Base-by-base conservation (phyloP, 1,284 basidiomycete species). In the Calocybe gambosa region DNA sequence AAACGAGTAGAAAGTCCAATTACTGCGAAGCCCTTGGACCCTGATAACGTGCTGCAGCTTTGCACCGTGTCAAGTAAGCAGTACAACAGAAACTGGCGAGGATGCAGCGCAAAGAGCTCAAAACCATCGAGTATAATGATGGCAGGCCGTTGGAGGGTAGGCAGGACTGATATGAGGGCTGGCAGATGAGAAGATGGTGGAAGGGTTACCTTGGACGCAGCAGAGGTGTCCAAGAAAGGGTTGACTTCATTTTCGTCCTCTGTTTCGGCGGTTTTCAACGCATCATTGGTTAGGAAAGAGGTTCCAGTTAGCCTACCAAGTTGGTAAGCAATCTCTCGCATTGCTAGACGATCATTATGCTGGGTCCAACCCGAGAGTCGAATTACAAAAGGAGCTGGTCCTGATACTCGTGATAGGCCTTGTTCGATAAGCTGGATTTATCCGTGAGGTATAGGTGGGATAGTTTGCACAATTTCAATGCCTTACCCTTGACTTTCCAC, bases 311-410 rank as follows among this genome's bases (percentile, higher is more conserved):
- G 86, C 50, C 77, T 70, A 6, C 76, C 68, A 3, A 93, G 64
- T 58, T 98, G 94, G 44, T 84, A 72, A 0, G 90, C 90, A 55
- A 97, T 89, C 64, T 95, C 91, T n/a, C 85, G 81, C 62, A 96
- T 80, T n/a, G 94, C 94, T 2, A 91, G 69, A 21, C 87, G 77
- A 61, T 96, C 94, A 40, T 84, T 90, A 21, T 75, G 78, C 54
- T 96, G 92, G 0, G 84, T 77, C 62, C 89, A 78, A 0, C 92
- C 94, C n/a, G 86, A 90, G 1, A 97, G 71, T 0, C 83, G 82
- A 39, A 97, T 75, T 33, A 92, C 63, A 47, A 95, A 82, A 0
- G 89, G 80, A 29, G 68, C 67, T 37, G 62, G 28, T 10, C 41
- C 60, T 0, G 68, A 51, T 25, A 80, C 56, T 21, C 67, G 51